Base-by-base conservation (phyloP, 164 flowering plant genomes). In the Hamamelis virginiana region DNA sequence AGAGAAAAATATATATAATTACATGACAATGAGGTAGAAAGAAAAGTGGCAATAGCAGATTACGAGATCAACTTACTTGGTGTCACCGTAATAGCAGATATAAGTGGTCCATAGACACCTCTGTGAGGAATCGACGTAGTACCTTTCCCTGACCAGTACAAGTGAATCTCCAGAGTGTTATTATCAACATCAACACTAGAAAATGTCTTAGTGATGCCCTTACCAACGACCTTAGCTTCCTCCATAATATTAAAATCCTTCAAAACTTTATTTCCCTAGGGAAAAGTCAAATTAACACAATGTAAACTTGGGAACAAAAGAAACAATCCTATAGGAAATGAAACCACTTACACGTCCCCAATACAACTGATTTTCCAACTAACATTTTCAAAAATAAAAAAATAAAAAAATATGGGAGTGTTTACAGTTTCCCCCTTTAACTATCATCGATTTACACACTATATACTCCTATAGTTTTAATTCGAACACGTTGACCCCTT, bases 121-220 rank as follows among this genome's bases (percentile, higher is more conserved):
- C 76, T 74, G 9, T 5, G 12, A 44, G 89, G 86, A 43, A 83
- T 70, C 13, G 51, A 56, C 23, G 63, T 62, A 68, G 86, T 83
- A 46, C 89, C 89, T 75, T 83, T 83, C 41, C 86, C 86, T 5
- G 84, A 72, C 88, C 88, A 85, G 38, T 75, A 72, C 43, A 85
- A 76, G n/a, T 77, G 77, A 18, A 82, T 79, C 63, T 82, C 85
- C 65, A 81, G 23, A 0, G 78, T 85, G 27, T 46, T 62, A 10
- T 67, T 44, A 43, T 28, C 58, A 48, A 73, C 76, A 25, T 12
- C 13, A 44, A 45, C 22, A 21, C n/a, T 21, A 10, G 61, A 8
- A 14, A 45, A 46, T 1, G 21, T 38, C 46, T 11, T 15, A 9
- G 53, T 21, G 14, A 50, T 33, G 9, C 45, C 33, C 48, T 68